Conservation (phyloP, 2,329 filamentous ascomycete genomes). For the Akanthomyces dipterigenus region DNA sequence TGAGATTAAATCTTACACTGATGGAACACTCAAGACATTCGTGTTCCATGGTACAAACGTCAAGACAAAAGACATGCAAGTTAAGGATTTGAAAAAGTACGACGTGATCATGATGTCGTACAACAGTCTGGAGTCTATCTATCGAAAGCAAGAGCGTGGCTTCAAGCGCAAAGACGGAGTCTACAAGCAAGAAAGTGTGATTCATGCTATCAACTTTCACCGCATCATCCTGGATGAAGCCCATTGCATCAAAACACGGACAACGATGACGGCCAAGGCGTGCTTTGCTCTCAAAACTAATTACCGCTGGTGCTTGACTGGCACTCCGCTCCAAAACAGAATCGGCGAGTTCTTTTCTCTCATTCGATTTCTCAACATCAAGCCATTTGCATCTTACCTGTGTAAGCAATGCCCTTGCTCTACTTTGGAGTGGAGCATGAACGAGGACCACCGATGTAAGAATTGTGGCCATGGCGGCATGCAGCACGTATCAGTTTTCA, state of each 20-base stretch:
- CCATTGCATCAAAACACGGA: constrained; percentile 87
- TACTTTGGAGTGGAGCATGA: constrained; percentile 74
- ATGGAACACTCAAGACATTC: constrained; percentile 82
- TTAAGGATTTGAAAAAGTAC: constrained; percentile 70
- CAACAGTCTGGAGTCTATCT: constrained; percentile 83
- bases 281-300: constrained; percentile 84
- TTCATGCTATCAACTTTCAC: constrained; percentile 83
- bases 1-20: constrained; percentile 74
- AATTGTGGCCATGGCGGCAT: constrained; percentile 47
- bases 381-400: constrained; percentile 87
- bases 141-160: constrained; percentile 87
- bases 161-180: constrained; percentile 74
- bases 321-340: constrained; percentile 91
- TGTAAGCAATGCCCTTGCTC: constrained; percentile 83
- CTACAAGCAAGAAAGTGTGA: constrained; percentile 70
- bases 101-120: constrained; percentile 98
- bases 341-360: constrained; percentile 97
- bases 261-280: constrained; percentile 86
- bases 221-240: constrained; percentile 91
- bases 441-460: constrained; percentile 63
- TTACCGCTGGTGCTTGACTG: constrained; percentile 94
- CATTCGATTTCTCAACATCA: constrained; percentile 81
- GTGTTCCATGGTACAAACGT: constrained; percentile 83
- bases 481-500: constrained; percentile 61
- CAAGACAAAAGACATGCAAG: constrained; percentile 70